These are phyloP conservation scores for Ophiocordyceps robertsii DNA, from an alignment of 2,329 filamentous ascomycete species.

Conservation along the genomic window DNA sequence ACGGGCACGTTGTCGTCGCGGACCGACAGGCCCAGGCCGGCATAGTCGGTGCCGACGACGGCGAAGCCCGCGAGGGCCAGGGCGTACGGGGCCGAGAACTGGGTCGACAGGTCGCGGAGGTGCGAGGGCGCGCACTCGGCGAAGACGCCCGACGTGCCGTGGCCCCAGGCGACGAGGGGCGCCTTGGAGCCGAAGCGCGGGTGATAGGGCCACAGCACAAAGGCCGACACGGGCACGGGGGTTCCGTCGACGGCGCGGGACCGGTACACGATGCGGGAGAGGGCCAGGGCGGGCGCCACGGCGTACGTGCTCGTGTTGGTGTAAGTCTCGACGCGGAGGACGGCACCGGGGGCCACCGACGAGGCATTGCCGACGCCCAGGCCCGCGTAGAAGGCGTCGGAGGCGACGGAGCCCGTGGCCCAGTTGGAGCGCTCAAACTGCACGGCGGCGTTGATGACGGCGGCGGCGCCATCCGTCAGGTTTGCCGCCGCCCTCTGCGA, in stretches of 20 bases:
- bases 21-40: conserved; percentile 25
- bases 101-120: conserved; percentile 25
- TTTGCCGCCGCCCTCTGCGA: conserved; percentile 11
- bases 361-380: conserved; percentile 9
- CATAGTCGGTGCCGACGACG: conserved; percentile 30
- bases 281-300: conserved; percentile 23
- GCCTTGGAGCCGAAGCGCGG: conserved; percentile 4
- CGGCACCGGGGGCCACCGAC: conserved; percentile 16
- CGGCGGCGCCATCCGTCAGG: conserved; percentile 6
- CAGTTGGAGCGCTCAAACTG: conserved; percentile 17
- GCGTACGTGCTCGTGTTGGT: conserved; percentile 25
- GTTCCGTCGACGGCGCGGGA: conserved; percentile 30
- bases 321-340: conserved; percentile 25
- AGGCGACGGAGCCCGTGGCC: conserved; percentile 15
- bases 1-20: conserved; percentile 19
- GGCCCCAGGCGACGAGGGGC: conserved; percentile 26
- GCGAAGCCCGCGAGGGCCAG: conserved; percentile 28
- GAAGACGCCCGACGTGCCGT: conserved; percentile 29
- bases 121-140: conserved; percentile 25
- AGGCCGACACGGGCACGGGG: conserved; percentile 31
- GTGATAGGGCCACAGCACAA: conserved; percentile 33
- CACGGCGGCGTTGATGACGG: conserved; percentile 10
- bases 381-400: conserved; percentile 25
- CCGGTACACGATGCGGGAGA: conserved; percentile 36
- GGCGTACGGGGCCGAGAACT: conserved; percentile 22